phyloP scores from a whole-genome alignment of 345 rosid genomes.

The Salix viminalis region DNA sequence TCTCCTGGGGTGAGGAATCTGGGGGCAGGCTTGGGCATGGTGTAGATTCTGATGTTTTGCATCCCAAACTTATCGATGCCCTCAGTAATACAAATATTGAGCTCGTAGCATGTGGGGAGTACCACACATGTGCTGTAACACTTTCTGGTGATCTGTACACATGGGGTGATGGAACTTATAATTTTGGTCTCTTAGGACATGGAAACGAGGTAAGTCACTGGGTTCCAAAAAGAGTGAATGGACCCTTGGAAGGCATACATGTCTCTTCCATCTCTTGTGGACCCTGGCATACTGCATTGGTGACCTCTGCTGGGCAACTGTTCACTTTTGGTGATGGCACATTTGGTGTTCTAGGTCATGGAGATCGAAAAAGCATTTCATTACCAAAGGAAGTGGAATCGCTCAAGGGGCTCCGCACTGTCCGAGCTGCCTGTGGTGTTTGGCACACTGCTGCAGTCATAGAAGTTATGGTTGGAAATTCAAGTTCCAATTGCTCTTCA shows the following conservation, averaged over 20 bases:
- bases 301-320: conserved; percentile 67
- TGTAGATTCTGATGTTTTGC: conserved; percentile 65
- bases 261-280: conserved; percentile 78
- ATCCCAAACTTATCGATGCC: conserved; percentile 63
- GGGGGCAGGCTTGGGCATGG: conserved; percentile 90
- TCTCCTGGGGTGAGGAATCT: conserved; percentile 80
- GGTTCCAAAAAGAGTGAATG: conserved; percentile 72
- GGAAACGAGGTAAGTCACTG: conserved; percentile 75
- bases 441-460: conserved; percentile 95
- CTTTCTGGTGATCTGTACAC: conserved; percentile 78
- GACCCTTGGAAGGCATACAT: conserved; percentile 72
- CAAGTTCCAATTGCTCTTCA: conserved; percentile 85
- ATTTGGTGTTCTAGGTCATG: conserved; percentile 77
- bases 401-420: conserved; percentile 71
- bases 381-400: conserved; percentile 76
- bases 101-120: conserved; percentile 74
- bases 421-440: conserved; percentile 76
- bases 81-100: conserved; percentile 60
- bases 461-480: conserved; percentile 92
- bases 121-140: conserved; percentile 75
- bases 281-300: conserved; percentile 85
- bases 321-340: conserved; percentile 84
- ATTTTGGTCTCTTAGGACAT: conserved; percentile 77
- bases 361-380: conserved; percentile 57
- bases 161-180: conserved; percentile 74